Conservation (phyloP, 306 rosid species). For the Lathyrus sativus region DNA sequence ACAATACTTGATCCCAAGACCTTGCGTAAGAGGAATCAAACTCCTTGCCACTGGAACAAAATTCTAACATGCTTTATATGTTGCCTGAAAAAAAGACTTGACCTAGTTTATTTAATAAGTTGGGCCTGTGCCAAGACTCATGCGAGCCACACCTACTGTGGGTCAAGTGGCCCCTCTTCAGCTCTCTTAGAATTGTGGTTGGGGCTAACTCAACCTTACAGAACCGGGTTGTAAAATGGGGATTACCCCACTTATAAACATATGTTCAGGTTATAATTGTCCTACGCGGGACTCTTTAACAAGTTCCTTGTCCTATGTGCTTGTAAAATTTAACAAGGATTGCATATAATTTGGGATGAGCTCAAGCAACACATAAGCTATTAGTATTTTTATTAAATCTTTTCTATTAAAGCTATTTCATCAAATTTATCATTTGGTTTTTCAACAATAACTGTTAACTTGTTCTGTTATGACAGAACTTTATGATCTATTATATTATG, state of each 20-base stretch:
- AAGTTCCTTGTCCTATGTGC: background rate
- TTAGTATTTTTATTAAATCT: conserved; percentile 21
- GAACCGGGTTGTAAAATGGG: too few relatives aligned
- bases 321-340: too few relatives aligned
- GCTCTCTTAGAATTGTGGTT: background rate
- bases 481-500: conserved; percentile 1
- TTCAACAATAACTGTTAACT: background rate
- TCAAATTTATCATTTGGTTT: conserved; percentile 22
- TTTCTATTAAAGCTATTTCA: background rate
- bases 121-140: background rate
- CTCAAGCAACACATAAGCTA: background rate
- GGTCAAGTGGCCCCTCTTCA: background rate
- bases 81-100: too few relatives aligned
- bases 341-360: too few relatives aligned
- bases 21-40: background rate
- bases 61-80: background rate
- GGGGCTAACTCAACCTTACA: too few relatives aligned
- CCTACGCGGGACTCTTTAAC: too few relatives aligned
- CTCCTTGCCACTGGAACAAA: background rate
- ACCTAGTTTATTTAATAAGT: background rate
- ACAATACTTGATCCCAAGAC: background rate
- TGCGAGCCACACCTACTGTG: background rate
- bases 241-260: too few relatives aligned
- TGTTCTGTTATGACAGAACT: background rate
- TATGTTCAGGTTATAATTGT: too few relatives aligned